Evolutionary conservation across 2,329 filamentous ascomycete species (phyloP), one percentile per base, ranked within the genome.

Genomic region (Penicillium sp.): DNA sequence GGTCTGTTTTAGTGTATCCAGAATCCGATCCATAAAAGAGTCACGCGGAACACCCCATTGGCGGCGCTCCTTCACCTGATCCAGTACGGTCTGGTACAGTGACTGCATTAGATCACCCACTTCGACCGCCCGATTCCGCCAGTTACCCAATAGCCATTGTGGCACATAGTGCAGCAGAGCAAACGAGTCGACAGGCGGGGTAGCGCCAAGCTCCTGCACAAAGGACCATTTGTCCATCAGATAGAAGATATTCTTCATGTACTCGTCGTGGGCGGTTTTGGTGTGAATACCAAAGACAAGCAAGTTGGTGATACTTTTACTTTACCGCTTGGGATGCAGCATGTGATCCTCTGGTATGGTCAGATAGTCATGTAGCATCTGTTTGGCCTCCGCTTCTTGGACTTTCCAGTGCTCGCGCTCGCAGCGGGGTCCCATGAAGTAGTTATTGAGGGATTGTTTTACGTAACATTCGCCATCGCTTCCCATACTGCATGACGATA

Each of bases 281-380:
- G 53, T 43, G 0, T 45, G 31, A 25, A 55, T 50, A 17, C 53
- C 31, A 23, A 55, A 44, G 2, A 50, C 23, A 27, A 50, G 10
- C 8, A 13, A 21, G 3, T 25, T 81, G 27, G 72, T 80, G 52
- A 82, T 76, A 58, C 78, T 81, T 60, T 83, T 83, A 49, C 74
- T 79, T 58, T 75, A 81, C 3, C 82, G 70, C 60, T 78, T 78
- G 0, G 80, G 75, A 61, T 82, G 79, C 31, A 72, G 55, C 78
- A 82, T 81, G 45, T 77, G 73, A n/a, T 78, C 58, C 27, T 75
- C 70, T 0, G 80, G 79, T 0, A 67, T 55, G 0, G 70, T 45
- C 17, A 78, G 57, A 59, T 78, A 78, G 60, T 83, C 81, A 10
- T 69, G 64, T 5, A 82, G 57, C 71, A 83, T 76, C 65, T 83